Evolutionary conservation across 306 rosid species (phyloP).

Genomic region (Adenanthera pavonina): DNA sequence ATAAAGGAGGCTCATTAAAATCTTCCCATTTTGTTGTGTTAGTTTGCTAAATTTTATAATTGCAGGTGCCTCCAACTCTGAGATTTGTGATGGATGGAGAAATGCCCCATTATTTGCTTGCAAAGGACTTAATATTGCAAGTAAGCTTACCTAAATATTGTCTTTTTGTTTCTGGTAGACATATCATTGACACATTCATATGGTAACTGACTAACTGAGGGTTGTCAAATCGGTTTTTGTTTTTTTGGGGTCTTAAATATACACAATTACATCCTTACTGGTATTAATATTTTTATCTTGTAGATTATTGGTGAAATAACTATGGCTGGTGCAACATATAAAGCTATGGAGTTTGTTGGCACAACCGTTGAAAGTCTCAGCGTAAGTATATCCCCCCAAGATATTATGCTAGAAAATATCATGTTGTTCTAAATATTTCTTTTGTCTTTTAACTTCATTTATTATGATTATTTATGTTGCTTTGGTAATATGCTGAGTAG

Average conservation of each 20-base stretch:
- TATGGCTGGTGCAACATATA: constrained; percentile 92
- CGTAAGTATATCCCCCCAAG: constrained; percentile 50
- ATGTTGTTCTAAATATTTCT: constrained; percentile 24
- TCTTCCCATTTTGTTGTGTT: not conserved
- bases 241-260: constrained; percentile 16
- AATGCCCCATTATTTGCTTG: constrained; percentile 92
- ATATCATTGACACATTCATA: constrained; percentile 3
- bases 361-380: constrained; percentile 79
- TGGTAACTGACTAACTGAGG: not conserved
- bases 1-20: no score
- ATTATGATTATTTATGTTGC: constrained; percentile 28
- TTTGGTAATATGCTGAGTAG: constrained; percentile 48
- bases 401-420: not conserved
- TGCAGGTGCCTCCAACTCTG: constrained; percentile 92
- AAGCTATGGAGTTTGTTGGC: constrained; percentile 94
- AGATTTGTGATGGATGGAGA: constrained; percentile 93
- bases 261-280: constrained; percentile 14
- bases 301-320: constrained; percentile 96
- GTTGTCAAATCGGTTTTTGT: constrained; percentile 22
- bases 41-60: not conserved
- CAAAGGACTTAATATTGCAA: constrained; percentile 93
- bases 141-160: constrained; percentile 53
- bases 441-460: constrained; percentile 23
- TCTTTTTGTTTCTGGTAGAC: constrained; percentile 14
- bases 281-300: constrained; percentile 9